These are phyloP conservation scores for Rosa chinensis DNA, from an alignment of 306 rosid genomes.

Conservation along the genomic window DNA sequence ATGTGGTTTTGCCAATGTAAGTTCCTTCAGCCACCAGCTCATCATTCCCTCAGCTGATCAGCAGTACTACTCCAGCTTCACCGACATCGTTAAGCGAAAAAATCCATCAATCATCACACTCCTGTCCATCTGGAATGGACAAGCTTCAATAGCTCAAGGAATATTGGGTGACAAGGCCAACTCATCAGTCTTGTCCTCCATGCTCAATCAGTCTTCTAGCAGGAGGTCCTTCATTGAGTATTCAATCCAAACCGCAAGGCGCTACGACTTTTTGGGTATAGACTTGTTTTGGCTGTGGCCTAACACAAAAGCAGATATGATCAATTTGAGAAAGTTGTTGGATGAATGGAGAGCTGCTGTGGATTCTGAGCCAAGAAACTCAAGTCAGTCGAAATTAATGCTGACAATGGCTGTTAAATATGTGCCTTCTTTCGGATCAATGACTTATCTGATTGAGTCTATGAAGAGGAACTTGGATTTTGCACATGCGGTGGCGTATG, in stretches of 20 bases:
- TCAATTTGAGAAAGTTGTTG: constrained; percentile 38
- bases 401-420: constrained; percentile 41
- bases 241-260: constrained; percentile 40
- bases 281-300: constrained; percentile 47
- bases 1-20: constrained; percentile 40
- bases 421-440: constrained; percentile 7
- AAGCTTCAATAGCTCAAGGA: neutral
- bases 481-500: constrained; percentile 36
- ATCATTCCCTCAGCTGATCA: constrained; percentile 30
- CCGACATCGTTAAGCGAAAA: constrained; percentile 25
- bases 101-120: constrained; percentile 43
- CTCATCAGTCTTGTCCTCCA: constrained; percentile 15
- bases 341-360: constrained; percentile 41
- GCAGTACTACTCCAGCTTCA: constrained; percentile 32
- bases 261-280: constrained; percentile 40
- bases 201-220: constrained; percentile 21
- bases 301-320: constrained; percentile 10
- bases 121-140: constrained; percentile 36
- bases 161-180: constrained; percentile 19
- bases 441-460: constrained; percentile 19
- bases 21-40: constrained; percentile 21
- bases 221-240: constrained; percentile 55
- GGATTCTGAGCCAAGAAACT: constrained; percentile 18
- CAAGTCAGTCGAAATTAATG: constrained; percentile 16
- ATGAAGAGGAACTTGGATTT: constrained; percentile 30